Percentiles rank a stretch among this genome's conserved stretches.
Conservation (phyloP, 768 basidiomycete genomes). For the Aureoboletus auriporus region DNA sequence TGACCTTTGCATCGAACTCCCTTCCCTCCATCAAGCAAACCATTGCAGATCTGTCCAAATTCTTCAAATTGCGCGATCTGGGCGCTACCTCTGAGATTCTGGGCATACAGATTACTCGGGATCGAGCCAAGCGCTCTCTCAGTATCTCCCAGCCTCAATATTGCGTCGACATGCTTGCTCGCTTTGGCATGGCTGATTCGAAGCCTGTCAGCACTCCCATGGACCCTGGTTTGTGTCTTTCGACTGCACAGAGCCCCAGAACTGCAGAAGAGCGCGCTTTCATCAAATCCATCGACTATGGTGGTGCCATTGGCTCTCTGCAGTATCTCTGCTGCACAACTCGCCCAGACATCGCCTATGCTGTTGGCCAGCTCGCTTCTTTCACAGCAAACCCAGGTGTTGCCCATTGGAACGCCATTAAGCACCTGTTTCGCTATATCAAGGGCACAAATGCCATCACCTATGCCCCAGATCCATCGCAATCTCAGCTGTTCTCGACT, state of each 20-base stretch:
- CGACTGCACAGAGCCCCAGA: background rate
- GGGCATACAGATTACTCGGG: background rate
- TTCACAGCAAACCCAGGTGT: no score
- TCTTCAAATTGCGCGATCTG: background rate
- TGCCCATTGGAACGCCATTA: no score
- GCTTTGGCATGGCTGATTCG: background rate
- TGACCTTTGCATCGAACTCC: background rate
- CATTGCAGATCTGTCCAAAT: background rate
- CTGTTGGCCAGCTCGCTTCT: no score
- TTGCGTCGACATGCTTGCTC: background rate
- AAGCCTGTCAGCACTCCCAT: background rate
- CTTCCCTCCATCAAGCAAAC: background rate
- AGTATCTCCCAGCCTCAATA: background rate
- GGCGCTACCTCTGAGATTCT: background rate
- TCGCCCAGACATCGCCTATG: no score
- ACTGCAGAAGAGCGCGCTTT: background rate
- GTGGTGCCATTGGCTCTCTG: no score
- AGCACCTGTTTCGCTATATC: no score
- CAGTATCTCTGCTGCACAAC: no score
- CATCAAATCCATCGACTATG: no score
- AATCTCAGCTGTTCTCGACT: no score
- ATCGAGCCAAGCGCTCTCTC: background rate
- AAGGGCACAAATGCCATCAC: no score
- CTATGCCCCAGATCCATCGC: no score
- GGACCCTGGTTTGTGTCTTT: background rate